Evolutionary conservation across 1,139 yeast species (phyloP), one percentile per base, ranked within the genome.

Genomic region (Yamadazyma epiphylla): DNA sequence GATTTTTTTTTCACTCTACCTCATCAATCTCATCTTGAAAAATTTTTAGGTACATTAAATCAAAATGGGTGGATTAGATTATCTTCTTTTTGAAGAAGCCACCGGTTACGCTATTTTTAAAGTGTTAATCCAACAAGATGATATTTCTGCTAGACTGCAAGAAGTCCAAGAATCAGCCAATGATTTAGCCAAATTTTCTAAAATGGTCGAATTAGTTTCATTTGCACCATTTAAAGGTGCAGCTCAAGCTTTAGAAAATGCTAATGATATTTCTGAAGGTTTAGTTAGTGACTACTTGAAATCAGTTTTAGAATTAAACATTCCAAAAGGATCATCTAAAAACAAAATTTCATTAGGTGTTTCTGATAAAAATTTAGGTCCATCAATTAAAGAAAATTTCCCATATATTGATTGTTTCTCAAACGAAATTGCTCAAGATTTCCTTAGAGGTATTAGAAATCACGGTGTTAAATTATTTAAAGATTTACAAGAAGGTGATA

Each of bases 151-250:
- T 28, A 80, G 94, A 59, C 73, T 85, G 65, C 80, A 83, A 60
- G 98, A 94, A 64, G 98, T 94, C 25, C 97, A 91, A 69, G 82
- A 80, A 50, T 94, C 95, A 36, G 75, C 89, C 42, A 80, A 74
- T 51, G 98, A 94, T 53, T 77, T 91, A 47, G 81, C 82, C 43
- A 77, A 80, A 56, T 91, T 91, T 59, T 86, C 96, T 52, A 91
- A 91, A 67, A 74, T 91, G 73, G 80, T 91, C 48, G 95, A 89
- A 63, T 76, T 91, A 41, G 94, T 87, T 24, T 85, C 96, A 15
- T 94, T 91, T 66, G 96, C 96, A 41, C 98, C 98, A 32, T 91
- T 94, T 76, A 88, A 91, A 66, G 96, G 96, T 49, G 98, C 98
- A 37, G 97, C 98, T 36, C 96, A 91, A 64, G 98, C 98, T 39